Evolutionary conservation across 768 basidiomycete genomes (phyloP).

Genomic region (Phlebiopsis flavidoalba): DNA sequence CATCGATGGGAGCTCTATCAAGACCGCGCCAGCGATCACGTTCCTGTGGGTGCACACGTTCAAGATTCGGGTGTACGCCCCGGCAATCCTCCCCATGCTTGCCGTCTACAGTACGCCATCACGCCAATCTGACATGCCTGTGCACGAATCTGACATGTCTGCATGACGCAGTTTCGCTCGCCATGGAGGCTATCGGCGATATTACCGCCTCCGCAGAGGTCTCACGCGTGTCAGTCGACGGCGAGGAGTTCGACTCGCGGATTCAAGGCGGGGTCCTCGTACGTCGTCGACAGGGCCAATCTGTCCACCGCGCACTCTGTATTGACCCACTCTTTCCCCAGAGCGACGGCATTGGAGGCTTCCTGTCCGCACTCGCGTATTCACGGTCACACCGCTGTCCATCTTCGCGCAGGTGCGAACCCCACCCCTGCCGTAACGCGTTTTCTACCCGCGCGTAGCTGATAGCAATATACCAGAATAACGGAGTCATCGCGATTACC

Average conservation of each 20-base stretch:
- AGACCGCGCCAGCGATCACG: slow-evolving; percentile 68
- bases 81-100: slow-evolving; percentile 58
- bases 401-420: slow-evolving; percentile 59
- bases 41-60: slow-evolving; percentile 79
- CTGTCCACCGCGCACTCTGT: background rate
- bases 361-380: slow-evolving; percentile 73
- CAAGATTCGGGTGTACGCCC: slow-evolving; percentile 71
- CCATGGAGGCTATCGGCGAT: slow-evolving; percentile 86
- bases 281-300: slow-evolving; percentile 14
- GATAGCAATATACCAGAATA: slow-evolving; percentile 45
- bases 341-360: slow-evolving; percentile 79
- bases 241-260: slow-evolving; percentile 71
- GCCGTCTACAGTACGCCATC: slow-evolving; percentile 47
- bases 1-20: slow-evolving; percentile 61
- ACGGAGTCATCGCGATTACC: slow-evolving; percentile 79
- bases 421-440: background rate
- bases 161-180: slow-evolving; percentile 48
- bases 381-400: slow-evolving; percentile 78
- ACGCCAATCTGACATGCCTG: background rate
- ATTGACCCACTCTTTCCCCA: slow-evolving; percentile 13
- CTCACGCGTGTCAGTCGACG: slow-evolving; percentile 67
- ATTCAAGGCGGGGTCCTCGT: slow-evolving; percentile 81
- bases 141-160: background rate
- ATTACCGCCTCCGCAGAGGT: slow-evolving; percentile 81
- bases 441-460: background rate